Percentiles rank a stretch among this genome's conserved stretches.
These are phyloP conservation scores for Fusarium sp. DNA, from an alignment of 2,329 filamentous ascomycete genomes.

Conservation along the genomic window DNA sequence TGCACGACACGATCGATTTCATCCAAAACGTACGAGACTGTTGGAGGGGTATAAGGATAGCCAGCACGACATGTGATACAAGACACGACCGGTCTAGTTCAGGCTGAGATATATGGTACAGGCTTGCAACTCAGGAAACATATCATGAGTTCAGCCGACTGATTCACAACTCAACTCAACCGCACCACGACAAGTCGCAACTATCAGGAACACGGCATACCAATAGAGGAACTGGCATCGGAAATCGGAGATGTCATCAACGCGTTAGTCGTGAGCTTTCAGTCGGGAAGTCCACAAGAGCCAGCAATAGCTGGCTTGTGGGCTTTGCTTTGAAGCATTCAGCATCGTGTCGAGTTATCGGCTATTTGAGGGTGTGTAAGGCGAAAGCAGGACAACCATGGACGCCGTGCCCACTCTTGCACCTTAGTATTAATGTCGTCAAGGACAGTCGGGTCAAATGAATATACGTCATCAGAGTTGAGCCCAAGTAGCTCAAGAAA, in stretches of 20 bases:
- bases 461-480: constrained; percentile 45
- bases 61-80: constrained; percentile 15
- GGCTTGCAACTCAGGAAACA: constrained; percentile 4
- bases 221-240: constrained; percentile 40
- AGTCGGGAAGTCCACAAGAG: constrained; percentile 25
- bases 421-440: constrained; percentile 42
- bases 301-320: constrained; percentile 12
- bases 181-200: constrained; percentile 28
- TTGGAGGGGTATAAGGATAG: constrained; percentile 8
- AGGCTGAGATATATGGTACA: constrained; percentile 2
- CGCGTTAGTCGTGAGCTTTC: constrained; percentile 42
- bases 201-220: constrained; percentile 41
- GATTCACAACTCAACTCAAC: constrained; percentile 33
- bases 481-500: constrained; percentile 41
- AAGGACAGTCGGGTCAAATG: constrained; percentile 40
- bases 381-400: constrained; percentile 35
- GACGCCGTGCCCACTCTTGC: constrained; percentile 32
- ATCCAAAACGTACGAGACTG: constrained; percentile 33
- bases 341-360: constrained; percentile 35
- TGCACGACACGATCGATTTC: constrained; percentile 36
- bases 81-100: constrained; percentile 23
- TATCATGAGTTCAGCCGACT: constrained; percentile 31
- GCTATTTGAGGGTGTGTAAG: constrained; percentile 30
- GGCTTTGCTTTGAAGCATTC: constrained; percentile 27
- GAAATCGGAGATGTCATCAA: constrained; percentile 42